A percentile compares a stretch with the other conserved stretches of the same genome.
Evolutionary conservation across 805 yeast genomes (phyloP).

Genomic region (Candida argentea): DNA sequence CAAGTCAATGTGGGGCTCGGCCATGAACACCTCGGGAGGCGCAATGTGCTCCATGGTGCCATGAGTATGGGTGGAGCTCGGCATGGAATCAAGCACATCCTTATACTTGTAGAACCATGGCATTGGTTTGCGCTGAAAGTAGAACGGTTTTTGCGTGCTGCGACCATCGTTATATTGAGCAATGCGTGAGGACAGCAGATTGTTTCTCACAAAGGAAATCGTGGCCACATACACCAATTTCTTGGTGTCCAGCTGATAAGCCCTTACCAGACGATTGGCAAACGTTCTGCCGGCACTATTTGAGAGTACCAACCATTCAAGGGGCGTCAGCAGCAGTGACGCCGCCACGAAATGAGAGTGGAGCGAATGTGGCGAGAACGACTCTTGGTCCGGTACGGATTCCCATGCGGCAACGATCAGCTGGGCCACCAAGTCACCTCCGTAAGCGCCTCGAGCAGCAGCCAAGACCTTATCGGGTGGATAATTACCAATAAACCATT

Average conservation of each 20-base stretch:
- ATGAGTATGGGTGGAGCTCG: conserved; percentile 17
- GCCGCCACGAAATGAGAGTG: conserved; percentile 21
- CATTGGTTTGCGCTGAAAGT: conserved; percentile 5
- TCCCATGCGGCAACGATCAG: conserved; percentile 19
- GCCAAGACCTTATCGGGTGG: conserved; percentile 14
- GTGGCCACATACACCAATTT: conserved; percentile 13
- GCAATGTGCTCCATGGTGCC: conserved; percentile 18
- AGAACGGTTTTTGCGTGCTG: conserved; percentile 2
- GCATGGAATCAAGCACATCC: conserved; percentile 6
- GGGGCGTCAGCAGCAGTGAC: conserved; percentile 10
- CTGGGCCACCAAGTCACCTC: conserved; percentile 20
- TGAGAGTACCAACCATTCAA: conserved; percentile 16
- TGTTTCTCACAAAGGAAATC: conserved; percentile 15
- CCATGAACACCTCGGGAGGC: conserved; percentile 9
- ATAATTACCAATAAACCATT: conserved; percentile 13
- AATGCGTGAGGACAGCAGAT: conserved; percentile 3
- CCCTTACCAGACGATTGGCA: conserved; percentile 14
- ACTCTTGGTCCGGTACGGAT: conserved; percentile 11
- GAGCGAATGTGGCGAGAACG: conserved; percentile 16
- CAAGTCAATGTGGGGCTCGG: conserved; percentile 1
- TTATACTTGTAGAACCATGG: conserved; percentile 5
- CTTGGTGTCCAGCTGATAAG: conserved; percentile 11
- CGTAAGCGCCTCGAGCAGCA: conserved; percentile 18
- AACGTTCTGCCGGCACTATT: conserved; percentile 15
- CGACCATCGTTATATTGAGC: conserved; percentile 1